Evolutionary conservation across 2,329 filamentous ascomycete genomes (phyloP).

Genomic region (Sphaerulina vaccinii): DNA sequence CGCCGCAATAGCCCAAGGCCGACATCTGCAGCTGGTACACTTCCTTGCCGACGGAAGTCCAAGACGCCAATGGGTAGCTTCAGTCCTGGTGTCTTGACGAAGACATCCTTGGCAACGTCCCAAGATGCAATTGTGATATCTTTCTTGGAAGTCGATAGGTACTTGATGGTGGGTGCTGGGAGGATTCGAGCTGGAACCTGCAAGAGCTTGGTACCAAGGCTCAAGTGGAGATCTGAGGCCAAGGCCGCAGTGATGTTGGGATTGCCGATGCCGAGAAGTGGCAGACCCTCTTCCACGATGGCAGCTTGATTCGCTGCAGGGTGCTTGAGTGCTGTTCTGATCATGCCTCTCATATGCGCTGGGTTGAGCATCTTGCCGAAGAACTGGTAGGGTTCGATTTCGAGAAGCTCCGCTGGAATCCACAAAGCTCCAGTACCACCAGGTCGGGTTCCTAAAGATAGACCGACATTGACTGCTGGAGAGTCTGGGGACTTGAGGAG

Average conservation of each 20-base stretch:
- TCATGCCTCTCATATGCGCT: neutral
- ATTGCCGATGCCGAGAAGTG: neutral
- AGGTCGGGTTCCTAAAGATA: neutral
- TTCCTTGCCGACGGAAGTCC: neutral
- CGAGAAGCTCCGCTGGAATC: conserved; percentile 6
- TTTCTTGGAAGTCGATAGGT: neutral
- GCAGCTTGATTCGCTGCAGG: neutral
- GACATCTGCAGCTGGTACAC: neutral
- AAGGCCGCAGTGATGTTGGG: neutral
- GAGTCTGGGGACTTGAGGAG: neutral
- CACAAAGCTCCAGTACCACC: conserved; percentile 2
- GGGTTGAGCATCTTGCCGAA: conserved; percentile 3
- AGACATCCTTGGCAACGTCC: neutral
- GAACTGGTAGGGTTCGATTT: conserved; percentile 4
- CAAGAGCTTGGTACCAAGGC: neutral
- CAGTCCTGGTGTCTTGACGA: neutral
- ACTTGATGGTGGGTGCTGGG: neutral
- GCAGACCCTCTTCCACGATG: neutral
- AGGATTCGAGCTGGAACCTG: conserved; percentile 4
- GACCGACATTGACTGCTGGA: conserved; percentile 9
- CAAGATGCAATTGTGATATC: neutral
- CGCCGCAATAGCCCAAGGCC: neutral
- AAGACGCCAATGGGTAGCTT: neutral
- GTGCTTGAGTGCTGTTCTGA: neutral
- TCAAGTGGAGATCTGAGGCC: neutral